Evolutionary conservation across 352 stramenopile genomes (phyloP), one percentile per base, ranked within the genome.

Genomic region (Globisporangium polare): DNA sequence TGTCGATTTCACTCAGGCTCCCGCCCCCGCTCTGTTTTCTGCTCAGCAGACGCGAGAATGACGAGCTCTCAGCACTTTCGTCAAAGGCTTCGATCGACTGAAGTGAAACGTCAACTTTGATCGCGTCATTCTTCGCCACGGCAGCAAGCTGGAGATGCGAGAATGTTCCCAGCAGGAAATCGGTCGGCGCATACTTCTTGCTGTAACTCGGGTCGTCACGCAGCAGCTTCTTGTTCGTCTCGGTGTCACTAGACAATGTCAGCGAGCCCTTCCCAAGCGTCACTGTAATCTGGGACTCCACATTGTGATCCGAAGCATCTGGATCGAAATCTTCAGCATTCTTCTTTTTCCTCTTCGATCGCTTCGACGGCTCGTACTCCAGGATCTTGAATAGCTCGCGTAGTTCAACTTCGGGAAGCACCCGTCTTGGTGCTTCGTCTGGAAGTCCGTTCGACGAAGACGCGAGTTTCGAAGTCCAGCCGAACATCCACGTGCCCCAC

Each of bases 341-440:
- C n/a, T 75, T 69, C 27, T 82, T 72, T 20, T 69, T 68, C 47
- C 81, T 83, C 53, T 91, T 92, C 3, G 71, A 77, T 6, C 79
- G 71, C 60, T 86, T 88, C 29, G 74, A 79, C 39, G 87, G 83
- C 17, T 92, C 85, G 61, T 88, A 90, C 52, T 94, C 87, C 24
- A 96, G 68, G 55, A 96, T 92, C 50, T 92, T 90, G 57, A 91
- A 96, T n/a, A 96, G 60, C 60, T 96, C 85, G 17, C 83, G 77
- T 42, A 92, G 73, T 41, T 96, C 87, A 26, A 94, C 76, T 63
- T 95, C 87, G 13, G 85, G 83, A 59, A 94, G 78, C 22, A 78
- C 76, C 3, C 78, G 73, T 43, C 77, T 72, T 0, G 80, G 71
- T 20, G 35, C 46, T 17, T 76, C 60, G 15, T 71, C 60, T 27